phyloP scores from a whole-genome alignment of 2,329 filamentous ascomycete genomes.

The Xylariales sp. region DNA sequence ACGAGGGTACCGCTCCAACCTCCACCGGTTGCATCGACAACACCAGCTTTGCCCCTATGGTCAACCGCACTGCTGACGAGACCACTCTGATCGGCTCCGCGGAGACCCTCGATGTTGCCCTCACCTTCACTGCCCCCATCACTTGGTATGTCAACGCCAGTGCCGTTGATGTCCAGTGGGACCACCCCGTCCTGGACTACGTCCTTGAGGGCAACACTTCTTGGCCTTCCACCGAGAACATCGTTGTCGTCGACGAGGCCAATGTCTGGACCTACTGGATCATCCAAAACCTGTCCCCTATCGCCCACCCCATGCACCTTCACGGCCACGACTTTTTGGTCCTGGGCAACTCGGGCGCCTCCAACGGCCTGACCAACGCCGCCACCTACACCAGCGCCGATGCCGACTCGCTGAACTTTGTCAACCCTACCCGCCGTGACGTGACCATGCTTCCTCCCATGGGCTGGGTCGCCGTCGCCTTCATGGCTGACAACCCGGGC shows the following conservation, averaged over 20 bases:
- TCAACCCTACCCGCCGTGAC: constrained; percentile 41
- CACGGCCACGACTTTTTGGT: constrained; percentile 27
- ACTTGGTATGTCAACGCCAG: constrained; percentile 10
- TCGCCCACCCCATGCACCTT: constrained; percentile 21
- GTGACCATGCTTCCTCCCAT: constrained; percentile 34
- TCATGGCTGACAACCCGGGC: constrained; percentile 44
- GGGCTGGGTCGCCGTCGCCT: constrained; percentile 43
- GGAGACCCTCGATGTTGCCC: constrained; percentile 1
- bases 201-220: constrained; percentile 13
- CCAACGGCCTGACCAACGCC: too few species aligned
- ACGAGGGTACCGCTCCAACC: constrained; percentile 17
- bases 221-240: constrained; percentile 11
- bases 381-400: constrained; percentile 6
- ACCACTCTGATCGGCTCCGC: constrained; percentile 15
- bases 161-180: constrained; percentile 21
- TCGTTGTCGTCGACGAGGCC: constrained; percentile 12
- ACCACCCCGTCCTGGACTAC: constrained; percentile 22
- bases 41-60: constrained; percentile 15
- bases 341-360: constrained; percentile 13
- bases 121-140: constrained; percentile 1
- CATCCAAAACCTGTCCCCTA: constrained; percentile 12
- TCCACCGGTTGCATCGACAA: constrained; percentile 14
- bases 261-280: constrained; percentile 17
- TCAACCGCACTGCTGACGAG: constrained; percentile 19
- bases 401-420: constrained; percentile 20